These are phyloP conservation scores for Phytophthora chlamydospora DNA, from an alignment of 352 stramenopile species.

Conservation along the genomic window DNA sequence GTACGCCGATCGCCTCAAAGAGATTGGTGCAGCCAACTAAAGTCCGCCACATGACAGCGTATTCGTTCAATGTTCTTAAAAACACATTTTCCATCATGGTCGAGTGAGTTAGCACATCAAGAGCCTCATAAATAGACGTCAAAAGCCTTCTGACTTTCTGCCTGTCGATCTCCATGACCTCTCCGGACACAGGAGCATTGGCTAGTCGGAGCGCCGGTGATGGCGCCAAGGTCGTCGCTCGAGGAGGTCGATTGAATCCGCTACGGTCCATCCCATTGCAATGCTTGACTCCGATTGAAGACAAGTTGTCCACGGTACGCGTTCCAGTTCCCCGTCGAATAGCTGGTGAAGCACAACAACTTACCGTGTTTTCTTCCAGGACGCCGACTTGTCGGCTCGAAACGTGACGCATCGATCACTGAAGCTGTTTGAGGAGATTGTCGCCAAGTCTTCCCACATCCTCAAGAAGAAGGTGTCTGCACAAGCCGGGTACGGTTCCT, in stretches of 20 bases:
- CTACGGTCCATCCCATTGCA: constrained; percentile 34
- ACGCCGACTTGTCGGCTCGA: constrained; percentile 54
- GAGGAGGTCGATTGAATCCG: constrained; percentile 6
- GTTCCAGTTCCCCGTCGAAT: neutral
- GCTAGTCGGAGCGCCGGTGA: neutral
- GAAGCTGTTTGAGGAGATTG: constrained; percentile 40
- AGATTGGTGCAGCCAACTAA: constrained; percentile 53
- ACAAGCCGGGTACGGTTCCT: constrained; percentile 13
- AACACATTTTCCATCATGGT: neutral
- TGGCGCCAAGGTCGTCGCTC: constrained; percentile 9
- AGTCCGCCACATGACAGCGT: constrained; percentile 10
- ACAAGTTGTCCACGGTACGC: constrained; percentile 34
- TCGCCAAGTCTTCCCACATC: constrained; percentile 41
- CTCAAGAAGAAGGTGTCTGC: constrained; percentile 51
- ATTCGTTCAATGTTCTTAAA: constrained; percentile 43
- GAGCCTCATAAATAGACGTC: constrained; percentile 16
- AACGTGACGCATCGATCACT: constrained; percentile 46
- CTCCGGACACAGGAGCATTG: constrained; percentile 10
- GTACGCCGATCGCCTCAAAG: constrained; percentile 96
- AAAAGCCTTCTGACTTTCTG: neutral
- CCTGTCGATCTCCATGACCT: too few species aligned
- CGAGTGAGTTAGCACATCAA: too few species aligned
- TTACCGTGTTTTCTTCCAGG: constrained; percentile 23
- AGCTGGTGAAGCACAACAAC: neutral
- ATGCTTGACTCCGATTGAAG: constrained; percentile 50